Base-by-base conservation (phyloP, 768 basidiomycete species). In the Leucosporidium yakuticum region DNA sequence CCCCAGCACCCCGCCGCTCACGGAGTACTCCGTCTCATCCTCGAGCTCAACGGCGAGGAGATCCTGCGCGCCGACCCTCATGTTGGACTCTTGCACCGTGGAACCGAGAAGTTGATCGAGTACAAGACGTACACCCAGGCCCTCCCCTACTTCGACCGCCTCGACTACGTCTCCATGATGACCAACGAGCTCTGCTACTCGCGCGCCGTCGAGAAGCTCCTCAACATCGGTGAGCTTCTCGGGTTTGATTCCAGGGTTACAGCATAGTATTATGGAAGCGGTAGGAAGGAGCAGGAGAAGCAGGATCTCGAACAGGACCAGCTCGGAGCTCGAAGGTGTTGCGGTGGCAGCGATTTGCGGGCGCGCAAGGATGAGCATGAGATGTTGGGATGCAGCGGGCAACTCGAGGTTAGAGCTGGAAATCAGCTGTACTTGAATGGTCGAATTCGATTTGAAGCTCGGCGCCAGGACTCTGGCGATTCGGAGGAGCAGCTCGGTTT, bases 121-220 rank as follows among this genome's bases (percentile, higher is more conserved):
- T 95, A 93, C 84, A 99, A 99, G 82, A 97, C 88, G 1, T 98
- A 98, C 77, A 90, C 87, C 8, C 96, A 99, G 81, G 96, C 96
- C 0, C 81, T 98, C 25, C 96, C 96, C 1, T 98, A 99, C 81
- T 99, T 99, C 77, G 96, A 99, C 79, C 91, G 96, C 75, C 84
- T 98, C 68, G 96, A 99, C 82, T 99, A 99, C 75, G 95, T 98
- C 63, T 97, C 95, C 59, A 98, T 97, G 96, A 99, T 99, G 96
- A 98, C 96, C 39, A 99, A 98, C 79, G 96, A 99, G 78, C 85
- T 95, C 20, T 95, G 90, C 78, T 99, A 96, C 81, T 91, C 93
- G 4, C 85, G 96, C 39, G 96, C 96, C 2, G 96, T 98, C 20
- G 96, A 99, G 82, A 98, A 97, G 77, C 85, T 98, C 29, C 86